phyloP scores from a whole-genome alignment of 208 protist genomes.

The Trypanosoma brucei region DNA sequence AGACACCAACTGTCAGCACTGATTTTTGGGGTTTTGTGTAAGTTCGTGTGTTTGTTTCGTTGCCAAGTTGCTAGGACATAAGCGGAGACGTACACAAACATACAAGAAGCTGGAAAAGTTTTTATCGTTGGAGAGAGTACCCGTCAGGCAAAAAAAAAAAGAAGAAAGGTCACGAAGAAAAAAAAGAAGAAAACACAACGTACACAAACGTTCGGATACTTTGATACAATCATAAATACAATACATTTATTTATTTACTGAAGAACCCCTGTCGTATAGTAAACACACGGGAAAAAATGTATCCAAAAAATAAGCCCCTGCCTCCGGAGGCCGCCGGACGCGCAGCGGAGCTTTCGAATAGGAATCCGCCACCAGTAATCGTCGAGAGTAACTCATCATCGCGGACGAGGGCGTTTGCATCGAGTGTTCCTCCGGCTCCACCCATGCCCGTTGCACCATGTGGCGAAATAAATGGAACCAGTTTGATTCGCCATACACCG shows the following conservation, averaged over 20 bases:
- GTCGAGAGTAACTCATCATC: background rate
- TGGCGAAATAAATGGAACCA: background rate
- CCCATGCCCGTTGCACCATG: background rate
- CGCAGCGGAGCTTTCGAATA: background rate
- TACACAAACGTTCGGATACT: background rate
- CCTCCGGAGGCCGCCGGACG: conserved; percentile 17
- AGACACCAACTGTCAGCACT: too few relatives aligned
- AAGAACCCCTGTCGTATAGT: background rate
- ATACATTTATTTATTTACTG: conserved; percentile 2
- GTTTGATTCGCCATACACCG: background rate
- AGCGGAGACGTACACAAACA: background rate
- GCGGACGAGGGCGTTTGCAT: background rate
- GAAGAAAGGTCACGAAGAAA: conserved; percentile 1
- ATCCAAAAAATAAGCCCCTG: conserved; percentile 24
- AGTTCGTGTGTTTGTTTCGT: background rate
- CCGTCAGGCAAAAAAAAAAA: conserved; percentile 2
- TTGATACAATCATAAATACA: background rate
- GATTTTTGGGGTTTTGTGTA: background rate
- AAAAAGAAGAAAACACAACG: background rate
- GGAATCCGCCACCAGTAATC: background rate
- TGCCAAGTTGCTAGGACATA: too few relatives aligned
- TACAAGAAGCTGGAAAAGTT: background rate
- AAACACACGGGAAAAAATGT: conserved; percentile 5
- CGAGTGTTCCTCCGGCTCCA: too few relatives aligned
- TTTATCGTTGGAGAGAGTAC: background rate